phyloP scores from a whole-genome alignment of 257 asterid genomes.

The Echites panduratus region DNA sequence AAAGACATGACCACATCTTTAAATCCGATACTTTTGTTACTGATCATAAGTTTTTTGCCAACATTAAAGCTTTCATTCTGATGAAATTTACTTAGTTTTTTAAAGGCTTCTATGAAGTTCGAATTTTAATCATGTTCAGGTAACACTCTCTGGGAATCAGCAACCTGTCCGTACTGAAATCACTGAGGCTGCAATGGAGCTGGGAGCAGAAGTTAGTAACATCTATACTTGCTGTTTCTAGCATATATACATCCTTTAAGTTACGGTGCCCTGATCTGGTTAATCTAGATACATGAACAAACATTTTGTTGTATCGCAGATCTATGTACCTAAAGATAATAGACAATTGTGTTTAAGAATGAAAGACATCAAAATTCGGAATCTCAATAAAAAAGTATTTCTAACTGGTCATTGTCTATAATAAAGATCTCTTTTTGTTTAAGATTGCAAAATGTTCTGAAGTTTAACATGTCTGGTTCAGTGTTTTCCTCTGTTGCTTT shows the following conservation, averaged over 20 bases:
- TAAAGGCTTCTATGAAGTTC: constrained; percentile 12
- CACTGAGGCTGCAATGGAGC: constrained; percentile 95
- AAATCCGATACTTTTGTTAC: neutral
- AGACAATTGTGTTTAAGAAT: neutral
- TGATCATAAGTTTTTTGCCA: neutral
- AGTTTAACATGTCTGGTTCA: neutral
- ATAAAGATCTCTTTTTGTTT: neutral
- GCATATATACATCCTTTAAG: neutral
- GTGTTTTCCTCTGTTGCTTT: neutral
- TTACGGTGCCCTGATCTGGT: neutral
- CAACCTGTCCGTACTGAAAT: constrained; percentile 91
- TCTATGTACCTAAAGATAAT: neutral
- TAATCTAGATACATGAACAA: too few relatives aligned
- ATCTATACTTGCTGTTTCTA: constrained; percentile 1
- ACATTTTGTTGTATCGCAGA: too few relatives aligned
- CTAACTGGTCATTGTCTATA: neutral
- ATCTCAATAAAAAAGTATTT: neutral
- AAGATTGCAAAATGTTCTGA: neutral
- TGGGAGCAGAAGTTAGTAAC: constrained; percentile 73
- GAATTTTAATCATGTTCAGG: constrained; percentile 35
- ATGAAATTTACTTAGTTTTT: neutral
- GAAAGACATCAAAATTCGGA: neutral
- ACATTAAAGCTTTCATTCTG: constrained; percentile 1
- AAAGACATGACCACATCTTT: neutral
- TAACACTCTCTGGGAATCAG: constrained; percentile 90